phyloP scores from a whole-genome alignment of 805 yeast species.

The Vanderwaltozyma yarrowii region DNA sequence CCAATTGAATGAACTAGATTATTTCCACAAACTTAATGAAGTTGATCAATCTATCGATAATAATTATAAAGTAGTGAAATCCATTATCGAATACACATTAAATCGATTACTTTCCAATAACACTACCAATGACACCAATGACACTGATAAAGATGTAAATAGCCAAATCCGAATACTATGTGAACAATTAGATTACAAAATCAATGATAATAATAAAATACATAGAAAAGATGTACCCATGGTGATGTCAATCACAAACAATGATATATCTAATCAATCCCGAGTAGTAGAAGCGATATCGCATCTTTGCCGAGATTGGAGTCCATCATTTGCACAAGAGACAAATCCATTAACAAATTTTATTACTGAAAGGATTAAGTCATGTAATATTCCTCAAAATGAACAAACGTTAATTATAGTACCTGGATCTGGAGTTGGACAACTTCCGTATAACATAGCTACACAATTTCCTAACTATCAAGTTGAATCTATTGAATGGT shows the following conservation, averaged over 20 bases:
- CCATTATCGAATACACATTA: conserved; percentile 34
- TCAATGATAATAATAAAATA: conserved; percentile 9
- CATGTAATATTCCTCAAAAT: conserved; percentile 9
- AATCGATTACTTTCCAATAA: conserved; percentile 23
- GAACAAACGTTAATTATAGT: conserved; percentile 46
- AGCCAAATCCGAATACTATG: conserved; percentile 34
- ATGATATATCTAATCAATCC: conserved; percentile 16
- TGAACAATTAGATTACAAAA: conserved; percentile 25
- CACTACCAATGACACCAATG: conserved; percentile 2
- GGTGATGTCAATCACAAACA: neutral
- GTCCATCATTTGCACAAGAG: conserved; percentile 38
- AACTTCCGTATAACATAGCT: conserved; percentile 57
- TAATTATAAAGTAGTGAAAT: conserved; percentile 40
- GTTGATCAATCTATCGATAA: conserved; percentile 38
- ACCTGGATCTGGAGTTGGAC: conserved; percentile 86
- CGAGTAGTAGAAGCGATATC: conserved; percentile 60
- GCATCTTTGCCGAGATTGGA: conserved; percentile 77
- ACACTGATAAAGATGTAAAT: neutral
- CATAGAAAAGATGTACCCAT: neutral
- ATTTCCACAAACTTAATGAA: conserved; percentile 39
- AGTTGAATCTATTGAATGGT: conserved; percentile 69
- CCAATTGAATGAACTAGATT: conserved; percentile 36
- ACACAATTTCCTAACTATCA: conserved; percentile 30
- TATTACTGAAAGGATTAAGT: conserved; percentile 34
- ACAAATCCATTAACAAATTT: conserved; percentile 45